Evolutionary conservation across 441 rosid genomes (phyloP).

Genomic region (Corymbia citriodora): DNA sequence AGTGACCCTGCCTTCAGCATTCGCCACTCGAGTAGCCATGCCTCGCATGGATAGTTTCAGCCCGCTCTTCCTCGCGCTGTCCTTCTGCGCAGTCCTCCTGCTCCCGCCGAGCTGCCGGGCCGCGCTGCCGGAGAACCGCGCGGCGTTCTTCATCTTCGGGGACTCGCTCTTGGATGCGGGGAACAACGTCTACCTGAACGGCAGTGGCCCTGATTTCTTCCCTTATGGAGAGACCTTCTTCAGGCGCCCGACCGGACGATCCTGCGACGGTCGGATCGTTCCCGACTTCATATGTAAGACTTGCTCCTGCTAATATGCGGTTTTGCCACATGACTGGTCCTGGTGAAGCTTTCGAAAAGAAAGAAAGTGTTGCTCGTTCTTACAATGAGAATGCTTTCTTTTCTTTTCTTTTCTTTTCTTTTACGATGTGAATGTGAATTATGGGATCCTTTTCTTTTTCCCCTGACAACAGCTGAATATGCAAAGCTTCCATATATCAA

Average conservation of each 20-base stretch:
- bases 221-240: conserved; percentile 13
- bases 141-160: conserved; percentile 5
- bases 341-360: background rate
- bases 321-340: background rate
- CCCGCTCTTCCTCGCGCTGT: background rate
- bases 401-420: too few relatives aligned
- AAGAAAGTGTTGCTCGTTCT: background rate
- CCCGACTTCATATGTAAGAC: conserved; percentile 10
- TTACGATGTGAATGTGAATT: background rate
- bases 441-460: background rate
- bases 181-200: background rate
- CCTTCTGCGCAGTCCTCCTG: background rate
- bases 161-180: conserved; percentile 7
- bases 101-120: background rate
- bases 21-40: background rate
- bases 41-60: background rate
- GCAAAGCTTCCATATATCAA: conserved; percentile 3
- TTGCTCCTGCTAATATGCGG: background rate
- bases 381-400: background rate
- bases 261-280: conserved; percentile 1
- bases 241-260: conserved; percentile 9
- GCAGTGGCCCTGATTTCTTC: background rate
- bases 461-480: background rate
- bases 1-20: background rate
- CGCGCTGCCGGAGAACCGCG: background rate